A percentile compares a stretch with the other conserved stretches of the same genome.
These are phyloP conservation scores for Gaultheria prostrata DNA, from an alignment of 148 eudicot genomes.

Conservation along the genomic window DNA sequence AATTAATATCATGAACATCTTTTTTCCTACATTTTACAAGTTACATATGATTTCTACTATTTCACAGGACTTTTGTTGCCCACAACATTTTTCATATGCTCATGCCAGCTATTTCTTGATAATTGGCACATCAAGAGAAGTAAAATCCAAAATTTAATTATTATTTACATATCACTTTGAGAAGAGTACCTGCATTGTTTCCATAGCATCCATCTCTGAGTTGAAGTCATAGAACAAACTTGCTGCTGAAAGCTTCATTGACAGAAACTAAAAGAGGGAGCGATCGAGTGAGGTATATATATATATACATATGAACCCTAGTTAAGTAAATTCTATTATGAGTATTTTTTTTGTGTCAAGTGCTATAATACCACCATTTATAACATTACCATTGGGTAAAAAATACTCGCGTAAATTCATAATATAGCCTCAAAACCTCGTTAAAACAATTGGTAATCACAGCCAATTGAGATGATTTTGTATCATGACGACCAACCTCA, in stretches of 20 bases:
- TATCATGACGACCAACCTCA: slow-evolving; percentile 42
- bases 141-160: not conserved
- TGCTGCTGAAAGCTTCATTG: slow-evolving; percentile 93
- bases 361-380: not conserved
- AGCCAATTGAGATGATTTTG: too few species aligned
- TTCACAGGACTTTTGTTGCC: not conserved
- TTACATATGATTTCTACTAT: not conserved
- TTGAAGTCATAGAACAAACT: slow-evolving; percentile 84
- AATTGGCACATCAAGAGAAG: not conserved
- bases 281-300: not conserved
- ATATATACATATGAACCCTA: too few species aligned
- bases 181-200: slow-evolving; percentile 46
- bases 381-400: too few species aligned
- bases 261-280: slow-evolving; percentile 53
- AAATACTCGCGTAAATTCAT: not conserved
- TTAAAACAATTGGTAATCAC: not conserved
- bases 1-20: not conserved
- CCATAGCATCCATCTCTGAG: slow-evolving; percentile 71
- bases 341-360: too few species aligned
- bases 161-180: too few species aligned
- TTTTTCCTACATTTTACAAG: not conserved
- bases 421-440: not conserved
- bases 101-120: not conserved
- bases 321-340: not conserved
- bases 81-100: not conserved